Evolutionary conservation across 1,284 basidiomycete species (phyloP).

Genomic region (Microbotryum violaceum): DNA sequence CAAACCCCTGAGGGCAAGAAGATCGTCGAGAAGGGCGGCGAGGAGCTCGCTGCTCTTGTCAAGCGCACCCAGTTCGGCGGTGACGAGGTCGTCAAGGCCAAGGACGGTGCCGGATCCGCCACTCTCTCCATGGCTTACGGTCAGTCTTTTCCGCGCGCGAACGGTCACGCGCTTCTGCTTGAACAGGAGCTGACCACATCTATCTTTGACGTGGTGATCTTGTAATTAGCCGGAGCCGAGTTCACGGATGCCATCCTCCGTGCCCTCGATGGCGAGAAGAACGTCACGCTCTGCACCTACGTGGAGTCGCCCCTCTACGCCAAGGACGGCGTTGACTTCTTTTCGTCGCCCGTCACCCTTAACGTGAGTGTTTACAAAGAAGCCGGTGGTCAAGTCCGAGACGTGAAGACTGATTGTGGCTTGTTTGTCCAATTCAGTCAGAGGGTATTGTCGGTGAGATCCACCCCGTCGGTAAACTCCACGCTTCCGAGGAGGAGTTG

Average conservation of each 20-base stretch:
- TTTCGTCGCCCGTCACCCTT: conserved; percentile 82
- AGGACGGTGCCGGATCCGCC: conserved; percentile 81
- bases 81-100: conserved; percentile 83
- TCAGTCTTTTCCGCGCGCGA: conserved; percentile 35
- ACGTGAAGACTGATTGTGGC: conserved; percentile 11
- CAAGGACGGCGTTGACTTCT: conserved; percentile 60
- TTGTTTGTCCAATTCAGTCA: conserved; percentile 44
- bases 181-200: not conserved
- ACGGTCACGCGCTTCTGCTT: not conserved
- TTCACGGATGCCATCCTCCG: conserved; percentile 76
- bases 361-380: conserved; percentile 51
- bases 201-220: no score
- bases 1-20: conserved; percentile 51
- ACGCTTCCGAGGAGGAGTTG: conserved; percentile 65
- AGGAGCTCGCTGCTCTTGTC: conserved; percentile 61
- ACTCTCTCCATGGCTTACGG: conserved; percentile 89
- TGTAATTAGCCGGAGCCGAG: conserved; percentile 62
- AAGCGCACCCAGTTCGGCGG: conserved; percentile 86
- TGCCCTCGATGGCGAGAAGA: conserved; percentile 78
- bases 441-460: conserved; percentile 82
- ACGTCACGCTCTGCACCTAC: conserved; percentile 52
- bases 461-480: conserved; percentile 65
- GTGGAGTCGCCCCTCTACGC: conserved; percentile 60
- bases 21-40: conserved; percentile 53
- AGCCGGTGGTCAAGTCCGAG: not conserved